Evolutionary conservation across 2,329 filamentous ascomycete species (phyloP), one percentile per base, ranked within the genome.

Genomic region (Colletotrichum limetticola): DNA sequence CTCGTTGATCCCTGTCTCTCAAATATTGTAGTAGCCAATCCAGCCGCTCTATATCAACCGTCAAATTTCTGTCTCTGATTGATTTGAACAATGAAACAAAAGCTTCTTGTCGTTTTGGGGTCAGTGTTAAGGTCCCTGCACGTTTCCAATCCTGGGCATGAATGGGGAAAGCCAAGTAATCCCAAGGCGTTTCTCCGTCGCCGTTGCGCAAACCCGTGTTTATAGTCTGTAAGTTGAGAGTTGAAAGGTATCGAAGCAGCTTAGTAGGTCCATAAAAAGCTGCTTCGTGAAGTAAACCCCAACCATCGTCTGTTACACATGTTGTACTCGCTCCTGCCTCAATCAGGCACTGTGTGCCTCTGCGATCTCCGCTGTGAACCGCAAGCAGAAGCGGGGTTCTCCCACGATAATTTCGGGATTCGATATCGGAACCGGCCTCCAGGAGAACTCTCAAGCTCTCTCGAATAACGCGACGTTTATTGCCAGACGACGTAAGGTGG

Each of bases 391-490:
- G 16, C 2, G 70, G 55, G 1, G 16, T 28, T 4, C 0, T 4
- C 5, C 11, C 60, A 0, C 0, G 0, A 1, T 0, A 0, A 3
- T 14, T 1, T 5, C 1, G 19, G 1, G n/a, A 53, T 4, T 72
- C 35, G 0, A 72, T n/a, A 0, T 66, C 32, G 5, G 55, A 9
- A 0, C 66, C 70, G 1, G 70, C 66, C 0, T 53, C 37, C 1
- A 71, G 3, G 2, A 72, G 66, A 1, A 72, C 26, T 3, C 19
- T 55, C 2, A 66, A 7, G n/a, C 0, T 55, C 1, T 2, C 26
- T 2, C 8, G 4, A 1, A 49, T 5, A 3, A n/a, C 11, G 0
- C 14, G 24, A 1, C 4, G 6, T 6, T 30, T n/a, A 5, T 14
- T 9, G 12, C 1, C 1, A 2, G 1, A 14, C 7, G 14, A 9